A percentile compares a stretch with the other conserved stretches of the same genome.
phyloP scores from a whole-genome alignment of 495 filamentous ascomycete species.

The Xylaria cubensis region DNA sequence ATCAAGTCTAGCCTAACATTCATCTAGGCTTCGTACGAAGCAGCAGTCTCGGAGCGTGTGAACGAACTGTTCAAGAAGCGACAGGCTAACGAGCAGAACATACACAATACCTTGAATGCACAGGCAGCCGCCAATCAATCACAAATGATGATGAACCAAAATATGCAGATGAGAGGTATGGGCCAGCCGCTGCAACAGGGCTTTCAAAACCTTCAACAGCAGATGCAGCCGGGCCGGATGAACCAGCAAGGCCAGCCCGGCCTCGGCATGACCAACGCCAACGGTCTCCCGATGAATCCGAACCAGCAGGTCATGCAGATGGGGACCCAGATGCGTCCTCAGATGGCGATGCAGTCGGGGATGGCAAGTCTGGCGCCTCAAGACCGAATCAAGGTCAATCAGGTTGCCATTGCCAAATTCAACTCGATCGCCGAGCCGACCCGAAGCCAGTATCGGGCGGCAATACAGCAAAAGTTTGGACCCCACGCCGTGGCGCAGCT shows the following conservation, averaged over 20 bases:
- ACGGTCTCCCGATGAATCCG: constrained; percentile 42
- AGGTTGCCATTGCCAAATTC: constrained; percentile 39
- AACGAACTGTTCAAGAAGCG: constrained; percentile 48
- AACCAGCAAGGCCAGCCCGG: constrained; percentile 46
- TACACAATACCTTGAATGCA: constrained; percentile 50
- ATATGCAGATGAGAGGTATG: constrained; percentile 50
- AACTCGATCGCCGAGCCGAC: constrained; percentile 39
- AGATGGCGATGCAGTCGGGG: constrained; percentile 30
- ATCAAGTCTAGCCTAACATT: constrained; percentile 25
- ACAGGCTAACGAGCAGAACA: constrained; percentile 48
- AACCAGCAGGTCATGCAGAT: constrained; percentile 52
- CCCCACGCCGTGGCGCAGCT: constrained; percentile 42
- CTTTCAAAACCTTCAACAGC: constrained; percentile 58
- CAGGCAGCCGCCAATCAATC: constrained; percentile 50
- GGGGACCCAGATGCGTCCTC: constrained; percentile 36
- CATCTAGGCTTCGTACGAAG: constrained; percentile 48
- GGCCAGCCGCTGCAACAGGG: constrained; percentile 48
- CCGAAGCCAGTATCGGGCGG: constrained; percentile 40
- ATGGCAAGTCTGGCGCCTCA: constrained; percentile 36
- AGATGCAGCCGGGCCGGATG: constrained; percentile 55
- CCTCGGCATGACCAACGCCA: constrained; percentile 45
- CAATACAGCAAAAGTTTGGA: constrained; percentile 40
- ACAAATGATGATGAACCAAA: constrained; percentile 54
- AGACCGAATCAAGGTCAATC: constrained; percentile 39
- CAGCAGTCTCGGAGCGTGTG: constrained; percentile 37